Conservation (phyloP, 768 basidiomycete species). For the Lactarius quietus region DNA sequence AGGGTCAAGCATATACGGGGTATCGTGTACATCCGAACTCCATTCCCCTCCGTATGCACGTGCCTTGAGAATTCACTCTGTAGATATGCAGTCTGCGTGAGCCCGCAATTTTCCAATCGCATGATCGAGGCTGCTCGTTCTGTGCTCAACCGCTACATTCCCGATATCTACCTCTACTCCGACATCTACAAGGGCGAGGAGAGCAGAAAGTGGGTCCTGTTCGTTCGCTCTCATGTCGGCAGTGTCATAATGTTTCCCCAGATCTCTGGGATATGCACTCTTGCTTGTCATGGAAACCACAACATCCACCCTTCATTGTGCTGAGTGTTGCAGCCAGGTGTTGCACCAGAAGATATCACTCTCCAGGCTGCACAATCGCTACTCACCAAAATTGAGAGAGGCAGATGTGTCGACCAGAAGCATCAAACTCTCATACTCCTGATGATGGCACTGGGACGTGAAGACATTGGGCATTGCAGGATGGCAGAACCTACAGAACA, state of each 20-base stretch:
- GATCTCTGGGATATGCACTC: constrained; percentile 94
- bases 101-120: constrained; percentile 94
- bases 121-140: constrained; percentile 96
- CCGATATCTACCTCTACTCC: constrained; percentile 97
- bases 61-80: background rate
- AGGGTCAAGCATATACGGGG: constrained; percentile 94
- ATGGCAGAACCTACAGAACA: constrained; percentile 81
- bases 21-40: constrained; percentile 66
- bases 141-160: constrained; percentile 92
- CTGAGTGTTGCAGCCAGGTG: constrained; percentile 83
- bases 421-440: constrained; percentile 84
- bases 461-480: constrained; percentile 88
- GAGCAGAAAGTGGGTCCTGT: constrained; percentile 79
- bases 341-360: constrained; percentile 91
- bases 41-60: background rate
- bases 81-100: constrained; percentile 95
- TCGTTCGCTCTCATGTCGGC: background rate
- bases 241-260: constrained; percentile 31
- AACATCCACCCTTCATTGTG: constrained; percentile 80
- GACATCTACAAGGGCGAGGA: constrained; percentile 99
- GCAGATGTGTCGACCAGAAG: constrained; percentile 88
- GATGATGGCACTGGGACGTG: constrained; percentile 95
- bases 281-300: constrained; percentile 90
- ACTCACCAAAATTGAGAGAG: constrained; percentile 70
- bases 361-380: constrained; percentile 75